Conservation (phyloP, 139 green algal genomes). For the Chlamydomonas incerta region DNA sequence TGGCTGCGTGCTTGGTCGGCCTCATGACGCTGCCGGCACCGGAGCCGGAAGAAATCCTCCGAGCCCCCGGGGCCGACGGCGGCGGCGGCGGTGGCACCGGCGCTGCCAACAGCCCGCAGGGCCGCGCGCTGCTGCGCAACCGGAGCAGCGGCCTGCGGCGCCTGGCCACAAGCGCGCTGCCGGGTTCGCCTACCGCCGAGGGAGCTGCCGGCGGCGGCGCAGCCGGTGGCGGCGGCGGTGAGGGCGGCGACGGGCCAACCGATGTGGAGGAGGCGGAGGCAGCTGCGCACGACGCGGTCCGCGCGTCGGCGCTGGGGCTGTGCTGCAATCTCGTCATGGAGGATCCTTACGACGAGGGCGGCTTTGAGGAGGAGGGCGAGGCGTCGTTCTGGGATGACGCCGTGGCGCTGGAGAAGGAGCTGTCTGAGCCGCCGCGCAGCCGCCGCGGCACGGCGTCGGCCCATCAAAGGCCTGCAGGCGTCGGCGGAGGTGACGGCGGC, state of each 20-base stretch:
- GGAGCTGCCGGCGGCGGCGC: not conserved
- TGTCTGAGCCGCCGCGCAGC: slow-evolving; percentile 29
- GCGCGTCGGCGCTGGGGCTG: slow-evolving; percentile 7
- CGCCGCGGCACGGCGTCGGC: not conserved
- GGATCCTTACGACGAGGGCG: not conserved
- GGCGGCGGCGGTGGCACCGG: not conserved
- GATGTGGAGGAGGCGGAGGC: slow-evolving; percentile 26
- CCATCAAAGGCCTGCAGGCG: not conserved
- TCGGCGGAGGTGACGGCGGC: not conserved
- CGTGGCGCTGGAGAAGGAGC: slow-evolving; percentile 22
- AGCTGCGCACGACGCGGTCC: slow-evolving; percentile 24
- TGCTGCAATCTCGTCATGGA: slow-evolving; percentile 1
- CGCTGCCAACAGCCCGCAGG: no score
- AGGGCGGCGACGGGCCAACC: not conserved
- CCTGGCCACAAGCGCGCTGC: no score
- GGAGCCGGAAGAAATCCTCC: not conserved
- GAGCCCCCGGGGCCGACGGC: not conserved
- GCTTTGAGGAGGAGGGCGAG: not conserved
- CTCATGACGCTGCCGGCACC: slow-evolving; percentile 29
- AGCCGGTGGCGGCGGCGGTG: not conserved
- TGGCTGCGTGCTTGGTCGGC: slow-evolving; percentile 24
- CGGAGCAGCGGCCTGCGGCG: slow-evolving; percentile 4
- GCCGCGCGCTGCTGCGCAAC: not conserved
- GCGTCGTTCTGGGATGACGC: slow-evolving; percentile 42
- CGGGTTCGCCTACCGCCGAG: no score